Evolutionary conservation across 345 rosid species (phyloP).

Genomic region (Salix caprea): DNA sequence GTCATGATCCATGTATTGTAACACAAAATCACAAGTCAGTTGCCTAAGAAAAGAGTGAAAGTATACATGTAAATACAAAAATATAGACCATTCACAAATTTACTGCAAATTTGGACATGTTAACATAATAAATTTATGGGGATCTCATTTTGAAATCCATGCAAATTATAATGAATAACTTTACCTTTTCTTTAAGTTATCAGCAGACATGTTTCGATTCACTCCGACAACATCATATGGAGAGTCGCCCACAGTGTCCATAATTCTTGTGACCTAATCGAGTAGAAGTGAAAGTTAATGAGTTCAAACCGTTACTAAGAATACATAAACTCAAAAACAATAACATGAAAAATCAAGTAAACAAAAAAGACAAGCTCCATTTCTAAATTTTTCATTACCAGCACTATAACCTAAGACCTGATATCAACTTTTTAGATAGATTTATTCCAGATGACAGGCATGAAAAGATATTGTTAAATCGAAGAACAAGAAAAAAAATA

Average conservation of each 20-base stretch:
- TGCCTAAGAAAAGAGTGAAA: background rate
- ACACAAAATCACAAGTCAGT: conserved; percentile 1
- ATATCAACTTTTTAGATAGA: background rate
- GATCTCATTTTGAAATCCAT: background rate
- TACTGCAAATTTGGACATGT: background rate
- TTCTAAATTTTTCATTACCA: background rate
- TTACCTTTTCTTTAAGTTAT: conserved; percentile 84
- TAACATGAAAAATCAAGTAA: background rate
- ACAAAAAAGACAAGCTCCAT: background rate
- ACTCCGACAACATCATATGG: conserved; percentile 81
- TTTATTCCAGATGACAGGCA: background rate
- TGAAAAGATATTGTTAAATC: background rate
- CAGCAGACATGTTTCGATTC: conserved; percentile 60
- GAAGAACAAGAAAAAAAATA: background rate
- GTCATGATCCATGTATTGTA: background rate
- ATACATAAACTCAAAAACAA: background rate
- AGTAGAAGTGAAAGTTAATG: background rate
- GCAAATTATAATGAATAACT: conserved; percentile 8
- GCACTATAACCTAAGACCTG: background rate
- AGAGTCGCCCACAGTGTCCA: conserved; percentile 66
- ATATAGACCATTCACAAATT: background rate
- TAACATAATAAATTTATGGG: background rate
- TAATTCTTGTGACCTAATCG: conserved; percentile 74
- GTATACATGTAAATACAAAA: background rate
- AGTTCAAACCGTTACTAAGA: background rate